Evolutionary conservation across 164 flowering plant genomes (phyloP), one percentile per base, ranked within the genome.

Genomic region (Paratinospora sagittata): DNA sequence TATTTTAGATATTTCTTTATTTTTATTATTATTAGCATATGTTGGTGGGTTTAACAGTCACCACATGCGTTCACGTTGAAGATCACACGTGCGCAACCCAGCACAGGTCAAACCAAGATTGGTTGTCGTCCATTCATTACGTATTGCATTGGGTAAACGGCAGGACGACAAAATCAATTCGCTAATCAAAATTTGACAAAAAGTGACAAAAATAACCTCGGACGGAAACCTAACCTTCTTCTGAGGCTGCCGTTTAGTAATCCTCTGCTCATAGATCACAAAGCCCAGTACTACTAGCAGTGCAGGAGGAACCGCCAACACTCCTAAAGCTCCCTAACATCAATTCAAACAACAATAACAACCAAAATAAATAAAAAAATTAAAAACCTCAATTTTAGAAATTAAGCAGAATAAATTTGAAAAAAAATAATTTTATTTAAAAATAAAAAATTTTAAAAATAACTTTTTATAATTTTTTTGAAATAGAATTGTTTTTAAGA

Each of bases 241-340:
- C 79, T 84, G 78, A 60, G 26, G 0, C 26, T 58, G 24, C 77
- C 78, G 69, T 19, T 43, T 63, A 36, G 14, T 70, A 36, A 63
- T 66, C 74, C 66, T 80, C 73, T 14, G 13, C 66, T 89, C 93
- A 74, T 87, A 73, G 21, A 89, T 85, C 66, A 85, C 66, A 73
- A 87, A 84, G 0, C 96, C 96, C 34, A 90, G 70, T 27, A 77
- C 49, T 36, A 86, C 62, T 68, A 85, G 6, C 52, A 77, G 65
- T 11, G 81, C 83, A 8, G 91, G 79, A 47, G 93, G 86, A 17
- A 84, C 14, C 1, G 86, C 86, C 73, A 90, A 73, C 19, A 89
- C 66, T 11, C 86, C 88, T 69, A 90, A 75, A 36, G 93, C 81
- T 65, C 78, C 89, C 96, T 90, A 61, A 75, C 16, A 49, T 49